Evolutionary conservation across 2,329 filamentous ascomycete genomes (phyloP).

Genomic region (Aspergillus sp.): DNA sequence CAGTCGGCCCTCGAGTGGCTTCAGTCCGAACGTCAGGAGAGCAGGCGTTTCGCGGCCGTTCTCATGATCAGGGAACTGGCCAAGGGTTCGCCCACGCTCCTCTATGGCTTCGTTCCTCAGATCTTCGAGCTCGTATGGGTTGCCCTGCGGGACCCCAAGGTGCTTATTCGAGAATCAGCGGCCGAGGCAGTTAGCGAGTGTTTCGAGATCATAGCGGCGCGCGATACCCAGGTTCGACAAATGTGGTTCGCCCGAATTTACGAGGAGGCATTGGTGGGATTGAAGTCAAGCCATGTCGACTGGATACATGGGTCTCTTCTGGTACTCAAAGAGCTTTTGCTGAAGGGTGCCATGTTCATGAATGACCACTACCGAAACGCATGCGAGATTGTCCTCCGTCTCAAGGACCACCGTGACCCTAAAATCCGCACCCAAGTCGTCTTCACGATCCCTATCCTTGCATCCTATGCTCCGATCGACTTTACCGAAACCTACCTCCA

Average conservation of each 20-base stretch:
- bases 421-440: slow-evolving; percentile 87
- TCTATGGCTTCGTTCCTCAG: slow-evolving; percentile 91
- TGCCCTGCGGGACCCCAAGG: slow-evolving; percentile 77
- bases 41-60: slow-evolving; percentile 85
- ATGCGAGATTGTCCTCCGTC: slow-evolving; percentile 84
- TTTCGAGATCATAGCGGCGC: slow-evolving; percentile 88
- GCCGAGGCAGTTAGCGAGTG: slow-evolving; percentile 90
- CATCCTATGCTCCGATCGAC: slow-evolving; percentile 82
- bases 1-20: slow-evolving; percentile 95
- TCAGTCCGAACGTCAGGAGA: slow-evolving; percentile 88
- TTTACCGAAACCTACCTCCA: slow-evolving; percentile 84
- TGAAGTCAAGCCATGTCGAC: slow-evolving; percentile 74
- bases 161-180: slow-evolving; percentile 84
- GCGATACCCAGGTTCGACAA: slow-evolving; percentile 79
- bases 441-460: slow-evolving; percentile 81
- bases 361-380: slow-evolving; percentile 85
- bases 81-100: slow-evolving; percentile 84
- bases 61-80: slow-evolving; percentile 84
- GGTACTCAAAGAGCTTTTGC: slow-evolving; percentile 82
- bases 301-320: slow-evolving; percentile 89
- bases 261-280: slow-evolving; percentile 69
- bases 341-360: slow-evolving; percentile 99
- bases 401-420: slow-evolving; percentile 85
- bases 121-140: slow-evolving; percentile 97
- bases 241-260: slow-evolving; percentile 89